phyloP scores from a whole-genome alignment of 495 filamentous ascomycete genomes.

The Halenospora varia region DNA sequence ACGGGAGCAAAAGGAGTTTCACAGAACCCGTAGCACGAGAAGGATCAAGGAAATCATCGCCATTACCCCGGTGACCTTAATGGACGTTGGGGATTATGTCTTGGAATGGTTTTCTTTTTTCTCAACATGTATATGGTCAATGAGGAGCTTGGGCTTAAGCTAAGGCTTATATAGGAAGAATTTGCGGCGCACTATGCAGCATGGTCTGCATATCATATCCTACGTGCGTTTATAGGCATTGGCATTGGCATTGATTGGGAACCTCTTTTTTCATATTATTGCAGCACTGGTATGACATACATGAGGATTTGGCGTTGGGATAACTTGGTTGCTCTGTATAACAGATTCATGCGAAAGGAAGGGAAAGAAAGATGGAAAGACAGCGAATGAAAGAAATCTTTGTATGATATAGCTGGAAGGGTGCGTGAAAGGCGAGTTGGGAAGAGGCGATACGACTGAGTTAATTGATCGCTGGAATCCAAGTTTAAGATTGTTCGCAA shows the following conservation, averaged over 20 bases:
- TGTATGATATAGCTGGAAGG: conserved; percentile 19
- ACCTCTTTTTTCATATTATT: no score
- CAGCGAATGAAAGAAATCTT: no score
- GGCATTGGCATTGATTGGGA: not conserved
- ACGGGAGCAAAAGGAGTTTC: conserved; percentile 22
- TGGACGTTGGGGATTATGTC: not conserved
- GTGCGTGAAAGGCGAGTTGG: no score
- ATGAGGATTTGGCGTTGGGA: conserved; percentile 21
- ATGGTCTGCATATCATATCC: conserved; percentile 21
- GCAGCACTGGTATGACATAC: conserved; percentile 13
- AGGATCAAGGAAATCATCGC: conserved; percentile 10
- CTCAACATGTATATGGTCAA: conserved; percentile 20
- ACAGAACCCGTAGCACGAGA: conserved; percentile 16
- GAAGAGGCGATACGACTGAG: no score
- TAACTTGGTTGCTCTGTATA: conserved; percentile 6
- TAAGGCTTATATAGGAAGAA: not conserved
- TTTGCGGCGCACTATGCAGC: conserved; percentile 2
- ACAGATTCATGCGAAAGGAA: not conserved
- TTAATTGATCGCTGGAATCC: no score
- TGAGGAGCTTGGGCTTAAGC: not conserved
- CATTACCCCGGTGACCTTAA: conserved; percentile 13
- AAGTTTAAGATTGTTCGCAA: no score
- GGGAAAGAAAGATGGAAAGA: conserved; percentile 3
- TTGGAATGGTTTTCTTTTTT: conserved; percentile 12
- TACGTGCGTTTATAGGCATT: no score